Conservation (phyloP, 331 rosid genomes). For the Rhamnella rubrinervis region DNA sequence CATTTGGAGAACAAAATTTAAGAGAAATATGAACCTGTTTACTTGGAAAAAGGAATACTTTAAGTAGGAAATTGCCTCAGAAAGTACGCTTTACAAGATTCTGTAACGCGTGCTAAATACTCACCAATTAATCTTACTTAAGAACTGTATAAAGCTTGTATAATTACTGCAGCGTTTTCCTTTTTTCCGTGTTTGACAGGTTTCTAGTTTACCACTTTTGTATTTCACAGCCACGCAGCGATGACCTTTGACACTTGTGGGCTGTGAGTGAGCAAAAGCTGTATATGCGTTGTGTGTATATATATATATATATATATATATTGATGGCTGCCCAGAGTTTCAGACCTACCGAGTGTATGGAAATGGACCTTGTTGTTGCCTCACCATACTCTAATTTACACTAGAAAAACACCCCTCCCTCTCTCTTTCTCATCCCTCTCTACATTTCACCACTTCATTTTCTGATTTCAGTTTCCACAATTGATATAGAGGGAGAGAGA, state of each 20-base stretch:
- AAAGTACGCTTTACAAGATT: constrained; percentile 22
- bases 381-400: constrained; percentile 21
- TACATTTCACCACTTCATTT: constrained; percentile 23
- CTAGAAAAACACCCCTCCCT: neutral
- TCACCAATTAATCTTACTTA: neutral
- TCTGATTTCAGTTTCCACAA: constrained; percentile 19
- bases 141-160: neutral
- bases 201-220: constrained; percentile 15
- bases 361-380: constrained; percentile 33
- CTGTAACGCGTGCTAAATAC: constrained; percentile 9
- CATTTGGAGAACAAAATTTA: neutral
- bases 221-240: constrained; percentile 35
- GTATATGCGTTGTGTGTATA: constrained; percentile 5
- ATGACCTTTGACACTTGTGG: constrained; percentile 43
- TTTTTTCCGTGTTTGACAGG: constrained; percentile 18
- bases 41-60: neutral
- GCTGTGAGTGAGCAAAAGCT: constrained; percentile 34
- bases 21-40: neutral
- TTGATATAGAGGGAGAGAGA: neutral
- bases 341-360: constrained; percentile 33
- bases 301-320: constrained; percentile 31
- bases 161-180: neutral
- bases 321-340: constrained; percentile 32
- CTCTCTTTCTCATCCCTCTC: constrained; percentile 1
- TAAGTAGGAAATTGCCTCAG: constrained; percentile 9